Evolutionary conservation across 1,284 basidiomycete species (phyloP), one percentile per base, ranked within the genome.

Genomic region (Fomitopsis schrenkii): DNA sequence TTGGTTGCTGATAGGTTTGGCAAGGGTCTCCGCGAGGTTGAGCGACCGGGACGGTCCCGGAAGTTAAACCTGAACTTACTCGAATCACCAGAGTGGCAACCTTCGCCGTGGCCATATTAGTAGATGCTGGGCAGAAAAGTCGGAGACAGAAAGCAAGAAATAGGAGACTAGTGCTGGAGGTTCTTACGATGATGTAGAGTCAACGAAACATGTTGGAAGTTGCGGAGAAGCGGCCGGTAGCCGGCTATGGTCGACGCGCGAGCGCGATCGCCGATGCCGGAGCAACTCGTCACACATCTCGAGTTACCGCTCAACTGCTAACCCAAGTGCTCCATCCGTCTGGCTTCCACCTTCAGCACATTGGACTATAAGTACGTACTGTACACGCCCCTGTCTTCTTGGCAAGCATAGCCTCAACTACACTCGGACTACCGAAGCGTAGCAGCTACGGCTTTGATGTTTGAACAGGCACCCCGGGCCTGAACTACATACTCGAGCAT

Each of bases 1-100:
- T 55, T 81, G 82, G 58, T 80, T 80, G 48, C 90, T 88, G 66
- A 95, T 93, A 45, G 93, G 93, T 77, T 94, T 94, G 58, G 93
- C 92, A 70, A 94, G 73, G 35, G 91, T 94, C 92, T 94, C 61
- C 66, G 61, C 63, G 65, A 62, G 64, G 59, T 33, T 73, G 46
- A 73, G 70, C 62, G 55, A 33, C 30, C 45, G 22, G 26, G 46
- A 59, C 17, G 28, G 46, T 38, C 41, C 42, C 10, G 7, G 41
- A 60, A 54, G 61, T 46, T 54, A 12, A 45, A 42, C 42, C 38
- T 26, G 38, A 22, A 77, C 86, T 76, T 74, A 88, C 88, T 74
- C 85, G 81, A 64, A 91, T 85, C 40, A 81, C 77, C 46, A 91
- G 79, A 30, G 84, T 87, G 52, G 83, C 84, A 58, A 90, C 82